phyloP scores from a whole-genome alignment of 495 filamentous ascomycete genomes.

The Penicillium simplicissimum region DNA sequence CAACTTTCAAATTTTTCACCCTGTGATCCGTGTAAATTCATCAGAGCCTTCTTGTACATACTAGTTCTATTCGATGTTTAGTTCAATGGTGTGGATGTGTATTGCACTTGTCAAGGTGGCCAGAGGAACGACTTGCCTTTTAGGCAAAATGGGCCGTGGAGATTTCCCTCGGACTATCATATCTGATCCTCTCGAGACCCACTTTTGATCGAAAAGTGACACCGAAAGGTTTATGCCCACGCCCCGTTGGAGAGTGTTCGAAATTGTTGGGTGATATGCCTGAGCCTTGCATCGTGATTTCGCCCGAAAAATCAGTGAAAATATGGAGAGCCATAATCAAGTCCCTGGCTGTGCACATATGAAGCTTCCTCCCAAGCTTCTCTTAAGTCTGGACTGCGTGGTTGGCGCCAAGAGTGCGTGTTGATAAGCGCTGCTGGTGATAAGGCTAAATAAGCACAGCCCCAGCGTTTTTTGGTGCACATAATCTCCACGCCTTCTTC shows the following conservation, averaged over 20 bases:
- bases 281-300: not conserved
- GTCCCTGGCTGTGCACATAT: not conserved
- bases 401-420: slow-evolving; percentile 2
- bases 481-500: not conserved
- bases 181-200: not conserved
- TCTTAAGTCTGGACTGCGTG: not conserved
- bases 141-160: slow-evolving; percentile 1
- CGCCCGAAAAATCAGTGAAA: not conserved
- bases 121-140: not conserved
- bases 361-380: not conserved
- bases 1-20: not conserved
- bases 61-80: not conserved
- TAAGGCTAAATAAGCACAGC: slow-evolving; percentile 1
- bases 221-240: not conserved
- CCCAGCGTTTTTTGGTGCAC: not conserved
- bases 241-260: not conserved
- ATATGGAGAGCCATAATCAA: not conserved
- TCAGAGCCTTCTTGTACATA: not conserved
- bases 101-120: not conserved
- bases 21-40: not conserved
- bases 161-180: not conserved
- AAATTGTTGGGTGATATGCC: not conserved
- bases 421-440: not conserved
- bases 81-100: not conserved
- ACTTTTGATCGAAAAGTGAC: not conserved